Evolutionary conservation across 257 asterid genomes (phyloP).

Genomic region (Rubia yunnanensis): DNA sequence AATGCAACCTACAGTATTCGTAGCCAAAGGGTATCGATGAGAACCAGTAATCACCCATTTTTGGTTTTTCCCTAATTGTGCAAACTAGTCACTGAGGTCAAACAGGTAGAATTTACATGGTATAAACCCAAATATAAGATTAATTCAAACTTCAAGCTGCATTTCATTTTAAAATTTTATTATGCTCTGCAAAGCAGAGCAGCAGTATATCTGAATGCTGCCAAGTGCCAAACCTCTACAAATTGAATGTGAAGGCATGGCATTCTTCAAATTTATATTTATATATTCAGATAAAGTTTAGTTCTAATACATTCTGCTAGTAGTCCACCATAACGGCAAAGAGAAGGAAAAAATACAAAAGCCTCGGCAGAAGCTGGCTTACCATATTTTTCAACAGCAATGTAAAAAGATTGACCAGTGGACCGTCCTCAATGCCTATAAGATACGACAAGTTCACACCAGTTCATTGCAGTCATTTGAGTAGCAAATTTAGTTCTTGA

Average conservation of each 20-base stretch:
- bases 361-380: slow-evolving; percentile 3
- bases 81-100: not conserved
- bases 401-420: not conserved
- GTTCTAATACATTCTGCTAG: not conserved
- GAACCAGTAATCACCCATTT: not conserved
- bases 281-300: not conserved
- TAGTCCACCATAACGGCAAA: not conserved
- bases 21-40: not conserved
- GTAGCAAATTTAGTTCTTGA: not conserved
- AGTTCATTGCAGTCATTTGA: not conserved
- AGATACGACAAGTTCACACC: not conserved
- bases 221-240: not conserved
- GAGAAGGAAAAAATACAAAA: not conserved
- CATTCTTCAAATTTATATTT: not conserved
- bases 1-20: not conserved
- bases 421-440: slow-evolving; percentile 7
- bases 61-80: not conserved
- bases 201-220: not conserved
- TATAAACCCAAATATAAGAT: not conserved
- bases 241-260: not conserved
- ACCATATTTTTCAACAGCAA: slow-evolving; percentile 19
- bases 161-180: not conserved
- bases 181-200: not conserved
- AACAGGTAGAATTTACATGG: not conserved
- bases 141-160: not conserved